Evolutionary conservation across 495 filamentous ascomycete genomes (phyloP).

Genomic region (Hypoxylon lenormandii): DNA sequence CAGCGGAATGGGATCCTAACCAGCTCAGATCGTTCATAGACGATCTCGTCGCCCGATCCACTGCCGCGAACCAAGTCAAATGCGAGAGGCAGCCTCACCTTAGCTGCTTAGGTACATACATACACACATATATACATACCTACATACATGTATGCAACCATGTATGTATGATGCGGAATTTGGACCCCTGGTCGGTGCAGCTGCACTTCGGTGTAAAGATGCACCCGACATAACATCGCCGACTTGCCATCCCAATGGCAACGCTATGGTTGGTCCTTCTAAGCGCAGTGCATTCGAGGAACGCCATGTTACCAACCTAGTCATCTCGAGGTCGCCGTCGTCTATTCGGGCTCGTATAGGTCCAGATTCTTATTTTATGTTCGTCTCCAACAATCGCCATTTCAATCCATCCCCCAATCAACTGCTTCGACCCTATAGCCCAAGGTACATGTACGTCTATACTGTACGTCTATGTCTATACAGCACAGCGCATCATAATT

Average conservation of each 20-base stretch:
- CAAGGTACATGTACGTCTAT: not conserved
- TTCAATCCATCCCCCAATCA: slow-evolving; percentile 13
- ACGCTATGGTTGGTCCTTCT: slow-evolving; percentile 32
- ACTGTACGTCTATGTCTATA: no score
- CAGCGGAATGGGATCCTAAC: not conserved
- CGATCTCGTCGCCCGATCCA: slow-evolving; percentile 9
- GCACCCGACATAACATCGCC: slow-evolving; percentile 41
- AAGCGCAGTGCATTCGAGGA: slow-evolving; percentile 32
- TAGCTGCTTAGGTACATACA: no score
- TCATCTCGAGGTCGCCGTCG: slow-evolving; percentile 14
- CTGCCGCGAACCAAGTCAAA: slow-evolving; percentile 16
- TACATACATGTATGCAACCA: not conserved
- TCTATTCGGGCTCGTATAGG: slow-evolving; percentile 25
- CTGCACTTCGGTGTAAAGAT: slow-evolving; percentile 38
- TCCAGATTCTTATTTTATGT: not conserved
- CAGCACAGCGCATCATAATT: not conserved
- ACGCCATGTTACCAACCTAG: slow-evolving; percentile 10
- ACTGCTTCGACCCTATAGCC: slow-evolving; percentile 13
- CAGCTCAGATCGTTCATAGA: slow-evolving; percentile 6
- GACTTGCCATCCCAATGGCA: slow-evolving; percentile 26
- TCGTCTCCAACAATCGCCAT: slow-evolving; percentile 3
- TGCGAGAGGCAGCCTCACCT: slow-evolving; percentile 38
- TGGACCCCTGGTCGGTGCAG: slow-evolving; percentile 36
- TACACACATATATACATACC: no score
- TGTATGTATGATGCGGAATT: slow-evolving; percentile 27